phyloP scores from a whole-genome alignment of 2,329 filamentous ascomycete species.

The Curvularia lunata region DNA sequence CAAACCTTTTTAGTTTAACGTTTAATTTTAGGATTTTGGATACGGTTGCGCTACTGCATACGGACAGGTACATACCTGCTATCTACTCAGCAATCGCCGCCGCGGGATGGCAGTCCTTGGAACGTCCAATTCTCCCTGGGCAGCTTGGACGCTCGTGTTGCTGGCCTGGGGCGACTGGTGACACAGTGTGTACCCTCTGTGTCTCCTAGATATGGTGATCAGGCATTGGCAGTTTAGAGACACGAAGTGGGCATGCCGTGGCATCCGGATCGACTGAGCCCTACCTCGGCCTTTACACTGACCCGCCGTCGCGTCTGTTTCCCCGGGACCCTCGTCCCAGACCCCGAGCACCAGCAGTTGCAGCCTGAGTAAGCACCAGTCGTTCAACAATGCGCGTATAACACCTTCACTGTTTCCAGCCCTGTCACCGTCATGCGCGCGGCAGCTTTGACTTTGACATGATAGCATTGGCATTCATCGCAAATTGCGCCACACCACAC shows the following conservation, averaged over 20 bases:
- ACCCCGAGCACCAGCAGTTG: not conserved
- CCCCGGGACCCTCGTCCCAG: constrained; percentile 1
- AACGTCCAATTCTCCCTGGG: not conserved
- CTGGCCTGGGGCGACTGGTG: not conserved
- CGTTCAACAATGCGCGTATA: not conserved
- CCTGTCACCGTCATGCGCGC: not conserved
- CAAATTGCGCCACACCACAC: constrained; percentile 6
- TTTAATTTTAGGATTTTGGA: constrained; percentile 13
- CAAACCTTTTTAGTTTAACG: constrained; percentile 5
- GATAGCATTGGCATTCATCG: not conserved
- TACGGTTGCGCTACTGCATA: constrained; percentile 18
- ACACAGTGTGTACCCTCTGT: not conserved
- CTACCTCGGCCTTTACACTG: constrained; percentile 7
- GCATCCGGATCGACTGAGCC: constrained; percentile 12
- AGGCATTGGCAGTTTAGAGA: constrained; percentile 7
- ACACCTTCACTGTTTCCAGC: not conserved
- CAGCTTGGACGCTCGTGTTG: not conserved
- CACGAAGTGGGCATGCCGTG: constrained; percentile 8
- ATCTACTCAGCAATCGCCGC: too few relatives aligned
- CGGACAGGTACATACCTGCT: not conserved
- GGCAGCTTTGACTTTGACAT: not conserved
- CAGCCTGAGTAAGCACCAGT: not conserved
- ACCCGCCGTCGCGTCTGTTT: constrained; percentile 3
- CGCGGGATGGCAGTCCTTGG: not conserved
- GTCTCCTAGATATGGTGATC: constrained; percentile 1